Conservation (phyloP, 768 basidiomycete genomes). For the Rubroboletus pulcherrimus region DNA sequence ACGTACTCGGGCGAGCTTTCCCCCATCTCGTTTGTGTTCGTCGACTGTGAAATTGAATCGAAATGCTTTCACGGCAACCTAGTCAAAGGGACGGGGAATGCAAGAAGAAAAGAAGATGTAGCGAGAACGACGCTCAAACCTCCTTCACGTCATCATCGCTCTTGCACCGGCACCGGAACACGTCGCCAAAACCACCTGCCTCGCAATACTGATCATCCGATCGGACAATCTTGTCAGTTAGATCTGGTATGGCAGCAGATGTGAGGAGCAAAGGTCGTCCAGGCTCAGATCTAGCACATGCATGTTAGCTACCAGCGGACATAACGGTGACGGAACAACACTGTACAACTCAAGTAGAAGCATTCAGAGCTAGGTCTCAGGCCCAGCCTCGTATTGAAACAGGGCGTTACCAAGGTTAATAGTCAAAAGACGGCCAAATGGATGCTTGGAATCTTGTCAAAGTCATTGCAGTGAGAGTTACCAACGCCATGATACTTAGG, state of each 20-base stretch:
- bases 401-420: too few relatives aligned
- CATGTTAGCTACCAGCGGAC: not conserved
- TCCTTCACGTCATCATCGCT: not conserved
- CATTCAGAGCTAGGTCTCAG: not conserved
- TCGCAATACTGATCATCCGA: not conserved
- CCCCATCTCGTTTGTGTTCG: not conserved
- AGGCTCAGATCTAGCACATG: not conserved
- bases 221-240: not conserved
- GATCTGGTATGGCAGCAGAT: not conserved
- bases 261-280: not conserved
- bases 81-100: not conserved
- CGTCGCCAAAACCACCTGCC: constrained; percentile 6
- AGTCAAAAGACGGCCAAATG: too few relatives aligned
- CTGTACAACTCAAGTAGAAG: not conserved
- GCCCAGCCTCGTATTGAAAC: not conserved
- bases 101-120: not conserved
- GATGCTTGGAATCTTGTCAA: too few relatives aligned
- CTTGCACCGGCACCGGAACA: constrained; percentile 1
- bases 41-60: constrained; percentile 8
- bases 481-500: too few relatives aligned
- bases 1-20: constrained; percentile 2
- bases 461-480: too few relatives aligned
- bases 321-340: not conserved
- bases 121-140: not conserved
- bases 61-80: constrained; percentile 11